Conservation (phyloP, 345 rosid genomes). For the Hibiscus tridactylites region DNA sequence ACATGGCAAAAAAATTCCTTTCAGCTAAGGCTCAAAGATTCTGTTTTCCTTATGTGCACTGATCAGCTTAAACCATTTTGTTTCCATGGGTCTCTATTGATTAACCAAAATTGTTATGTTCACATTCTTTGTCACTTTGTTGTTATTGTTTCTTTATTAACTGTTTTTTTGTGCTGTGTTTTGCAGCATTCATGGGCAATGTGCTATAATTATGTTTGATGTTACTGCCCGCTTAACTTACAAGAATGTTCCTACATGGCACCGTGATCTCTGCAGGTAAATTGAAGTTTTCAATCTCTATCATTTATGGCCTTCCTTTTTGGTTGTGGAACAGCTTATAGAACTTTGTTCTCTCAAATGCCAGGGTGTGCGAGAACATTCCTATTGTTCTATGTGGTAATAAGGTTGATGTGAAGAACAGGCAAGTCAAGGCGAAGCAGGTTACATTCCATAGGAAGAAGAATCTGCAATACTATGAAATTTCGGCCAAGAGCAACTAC, state of each 20-base stretch:
- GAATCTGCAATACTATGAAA: conserved; percentile 84
- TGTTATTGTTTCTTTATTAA: background rate
- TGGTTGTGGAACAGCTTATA: background rate
- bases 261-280: conserved; percentile 87
- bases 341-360: background rate
- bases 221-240: conserved; percentile 75
- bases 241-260: conserved; percentile 99
- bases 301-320: background rate
- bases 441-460: conserved; percentile 93
- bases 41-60: background rate
- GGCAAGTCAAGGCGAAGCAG: conserved; percentile 93
- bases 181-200: conserved; percentile 94
- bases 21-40: background rate
- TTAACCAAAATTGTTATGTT: no score
- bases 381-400: conserved; percentile 91
- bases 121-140: background rate
- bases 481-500: conserved; percentile 91
- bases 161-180: background rate
- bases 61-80: background rate
- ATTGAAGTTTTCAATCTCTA: background rate
- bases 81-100: no score
- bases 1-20: background rate
- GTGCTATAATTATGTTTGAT: conserved; percentile 20
- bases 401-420: conserved; percentile 90
- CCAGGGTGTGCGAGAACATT: conserved; percentile 83